Conservation (phyloP, 139 green algal genomes). For the Tetradesmus lagerheimii region DNA sequence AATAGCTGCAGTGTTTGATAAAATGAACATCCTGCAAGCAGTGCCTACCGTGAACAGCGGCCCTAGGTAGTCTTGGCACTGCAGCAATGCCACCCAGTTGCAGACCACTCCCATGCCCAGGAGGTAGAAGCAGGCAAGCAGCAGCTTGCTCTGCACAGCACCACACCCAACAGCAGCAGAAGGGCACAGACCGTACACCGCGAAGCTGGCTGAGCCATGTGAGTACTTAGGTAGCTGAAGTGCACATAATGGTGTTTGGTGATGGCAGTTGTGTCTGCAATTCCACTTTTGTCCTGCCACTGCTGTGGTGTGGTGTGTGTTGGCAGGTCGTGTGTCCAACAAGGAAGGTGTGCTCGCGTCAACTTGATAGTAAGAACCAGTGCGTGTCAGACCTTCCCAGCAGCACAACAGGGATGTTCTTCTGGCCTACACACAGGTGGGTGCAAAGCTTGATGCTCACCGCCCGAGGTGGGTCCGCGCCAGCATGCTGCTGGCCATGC, state of each 20-base stretch:
- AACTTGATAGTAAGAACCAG: background rate
- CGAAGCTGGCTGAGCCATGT: no score
- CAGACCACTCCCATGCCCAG: background rate
- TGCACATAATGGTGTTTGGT: background rate
- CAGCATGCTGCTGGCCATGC: background rate
- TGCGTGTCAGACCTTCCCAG: background rate
- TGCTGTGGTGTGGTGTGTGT: conserved; percentile 5
- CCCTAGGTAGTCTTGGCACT: background rate
- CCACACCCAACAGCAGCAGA: background rate
- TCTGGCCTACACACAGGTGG: no score
- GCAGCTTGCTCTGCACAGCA: background rate
- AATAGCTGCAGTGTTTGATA: background rate
- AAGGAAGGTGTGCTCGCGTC: background rate
- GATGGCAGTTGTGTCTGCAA: background rate
- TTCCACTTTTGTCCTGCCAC: background rate
- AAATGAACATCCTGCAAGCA: background rate
- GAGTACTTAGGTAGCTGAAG: background rate
- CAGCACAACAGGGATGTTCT: background rate
- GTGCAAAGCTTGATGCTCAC: background rate
- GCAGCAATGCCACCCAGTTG: background rate
- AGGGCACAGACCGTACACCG: background rate
- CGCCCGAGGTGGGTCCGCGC: background rate
- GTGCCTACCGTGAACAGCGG: background rate
- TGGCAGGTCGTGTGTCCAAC: background rate
- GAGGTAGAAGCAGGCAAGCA: background rate